These are phyloP conservation scores for Geranomyces michiganensis DNA, from an alignment of 192 early-diverging fungal species.

Conservation along the genomic window DNA sequence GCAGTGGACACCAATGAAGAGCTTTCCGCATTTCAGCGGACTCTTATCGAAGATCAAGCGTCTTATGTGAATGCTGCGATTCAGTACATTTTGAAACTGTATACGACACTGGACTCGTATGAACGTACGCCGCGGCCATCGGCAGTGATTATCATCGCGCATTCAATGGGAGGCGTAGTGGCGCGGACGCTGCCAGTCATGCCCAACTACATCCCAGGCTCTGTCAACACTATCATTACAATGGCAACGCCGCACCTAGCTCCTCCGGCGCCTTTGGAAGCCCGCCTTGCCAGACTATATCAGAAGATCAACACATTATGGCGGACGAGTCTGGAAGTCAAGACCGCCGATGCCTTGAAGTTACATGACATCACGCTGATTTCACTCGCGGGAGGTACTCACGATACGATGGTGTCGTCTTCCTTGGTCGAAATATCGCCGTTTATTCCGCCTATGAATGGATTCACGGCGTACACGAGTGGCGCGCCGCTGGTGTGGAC, in stretches of 20 bases:
- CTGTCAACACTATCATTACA: conserved; percentile 82
- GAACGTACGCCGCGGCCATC: conserved; percentile 48
- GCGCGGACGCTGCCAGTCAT: conserved; percentile 76
- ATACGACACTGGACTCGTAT: conserved; percentile 7
- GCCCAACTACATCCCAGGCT: conserved; percentile 68
- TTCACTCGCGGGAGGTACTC: conserved; percentile 88
- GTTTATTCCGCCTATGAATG: conserved; percentile 65
- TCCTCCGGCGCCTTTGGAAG: conserved; percentile 77
- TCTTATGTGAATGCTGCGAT: conserved; percentile 56
- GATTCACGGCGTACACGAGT: conserved; percentile 79
- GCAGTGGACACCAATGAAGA: conserved; percentile 84
- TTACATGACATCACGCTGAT: conserved; percentile 70
- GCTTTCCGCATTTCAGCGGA: conserved; percentile 86
- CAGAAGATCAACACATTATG: conserved; percentile 70
- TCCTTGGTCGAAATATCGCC: conserved; percentile 70
- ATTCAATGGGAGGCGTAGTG: conserved; percentile 98
- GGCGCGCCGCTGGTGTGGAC: conserved; percentile 86
- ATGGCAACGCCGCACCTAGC: conserved; percentile 84
- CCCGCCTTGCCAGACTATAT: conserved; percentile 65
- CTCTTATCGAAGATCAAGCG: conserved; percentile 84
- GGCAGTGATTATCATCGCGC: conserved; percentile 83
- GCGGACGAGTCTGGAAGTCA: conserved; percentile 46
- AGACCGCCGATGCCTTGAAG: background rate
- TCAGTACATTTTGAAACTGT: conserved; percentile 42
- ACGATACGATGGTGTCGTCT: conserved; percentile 83